Percentiles rank a stretch among this genome's conserved stretches.
phyloP scores from a whole-genome alignment of 805 yeast species.

The Komagataella phaffii region DNA sequence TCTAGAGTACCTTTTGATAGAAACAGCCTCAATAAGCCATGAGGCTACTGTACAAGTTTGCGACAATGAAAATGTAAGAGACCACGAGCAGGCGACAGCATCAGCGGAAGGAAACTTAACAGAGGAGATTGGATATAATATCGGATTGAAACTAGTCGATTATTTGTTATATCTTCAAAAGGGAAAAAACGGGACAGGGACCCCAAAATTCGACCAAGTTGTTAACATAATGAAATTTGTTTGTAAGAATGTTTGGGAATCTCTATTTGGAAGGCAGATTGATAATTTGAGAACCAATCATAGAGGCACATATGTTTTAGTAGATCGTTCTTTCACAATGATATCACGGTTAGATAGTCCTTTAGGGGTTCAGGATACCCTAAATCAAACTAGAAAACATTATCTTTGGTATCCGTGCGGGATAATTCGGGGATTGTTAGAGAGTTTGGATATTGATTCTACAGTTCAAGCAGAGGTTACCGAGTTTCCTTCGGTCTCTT shows the following conservation, averaged over 20 bases:
- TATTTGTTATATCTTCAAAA: slow-evolving; percentile 13
- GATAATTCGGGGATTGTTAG: slow-evolving; percentile 56
- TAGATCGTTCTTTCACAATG: slow-evolving; percentile 51
- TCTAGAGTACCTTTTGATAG: slow-evolving; percentile 57
- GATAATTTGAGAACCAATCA: slow-evolving; percentile 90
- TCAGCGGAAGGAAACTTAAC: slow-evolving; percentile 32
- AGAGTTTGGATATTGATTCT: slow-evolving; percentile 56
- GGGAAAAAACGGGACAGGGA: slow-evolving; percentile 2
- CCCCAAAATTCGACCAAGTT: slow-evolving; percentile 35
- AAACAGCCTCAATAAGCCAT: background rate
- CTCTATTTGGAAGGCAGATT: slow-evolving; percentile 71
- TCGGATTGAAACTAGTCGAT: slow-evolving; percentile 18
- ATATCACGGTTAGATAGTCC: slow-evolving; percentile 37
- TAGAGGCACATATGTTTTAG: slow-evolving; percentile 67
- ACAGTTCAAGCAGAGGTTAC: slow-evolving; percentile 50
- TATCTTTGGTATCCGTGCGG: slow-evolving; percentile 69
- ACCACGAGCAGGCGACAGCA: background rate
- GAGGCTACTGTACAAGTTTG: slow-evolving; percentile 2
- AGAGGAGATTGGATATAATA: slow-evolving; percentile 55
- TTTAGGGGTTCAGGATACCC: slow-evolving; percentile 27
- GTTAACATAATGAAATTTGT: slow-evolving; percentile 83
- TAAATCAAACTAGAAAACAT: slow-evolving; percentile 7
- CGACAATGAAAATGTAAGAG: slow-evolving; percentile 5
- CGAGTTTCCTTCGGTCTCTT: slow-evolving; percentile 54
- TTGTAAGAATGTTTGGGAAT: slow-evolving; percentile 85